These are phyloP conservation scores for Neostapfia colusana DNA, from an alignment of 176 grass and related monocot genomes.

Conservation along the genomic window DNA sequence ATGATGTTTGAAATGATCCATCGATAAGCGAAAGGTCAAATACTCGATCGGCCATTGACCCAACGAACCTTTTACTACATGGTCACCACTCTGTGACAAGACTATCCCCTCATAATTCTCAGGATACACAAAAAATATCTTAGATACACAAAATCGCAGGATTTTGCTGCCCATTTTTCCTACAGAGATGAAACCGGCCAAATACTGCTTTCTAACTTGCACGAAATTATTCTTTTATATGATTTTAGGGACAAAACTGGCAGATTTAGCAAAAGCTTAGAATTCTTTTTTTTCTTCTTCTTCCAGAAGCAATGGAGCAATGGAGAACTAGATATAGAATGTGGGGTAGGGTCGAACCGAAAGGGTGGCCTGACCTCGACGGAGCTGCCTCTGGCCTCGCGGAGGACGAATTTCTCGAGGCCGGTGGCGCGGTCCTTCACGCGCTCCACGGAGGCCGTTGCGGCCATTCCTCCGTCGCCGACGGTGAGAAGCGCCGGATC, in stretches of 20 bases:
- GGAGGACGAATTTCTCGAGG: slow-evolving; percentile 52
- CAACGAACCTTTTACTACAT: slow-evolving; percentile 23
- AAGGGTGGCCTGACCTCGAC: slow-evolving; percentile 39
- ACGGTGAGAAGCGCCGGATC: not conserved
- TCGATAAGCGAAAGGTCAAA: slow-evolving; percentile 30
- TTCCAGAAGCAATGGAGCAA: not conserved
- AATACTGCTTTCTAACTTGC: not conserved
- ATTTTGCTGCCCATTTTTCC: not conserved
- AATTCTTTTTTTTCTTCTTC: not conserved
- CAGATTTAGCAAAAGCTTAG: not conserved
- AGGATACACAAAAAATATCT: not conserved
- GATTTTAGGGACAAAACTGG: not conserved
- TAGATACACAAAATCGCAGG: not conserved
- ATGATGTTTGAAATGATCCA: slow-evolving; percentile 24
- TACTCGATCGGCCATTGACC: slow-evolving; percentile 14
- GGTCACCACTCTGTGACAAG: not conserved
- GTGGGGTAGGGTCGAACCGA: not conserved
- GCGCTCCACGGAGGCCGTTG: slow-evolving; percentile 30
- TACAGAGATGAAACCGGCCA: not conserved
- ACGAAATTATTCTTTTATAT: not conserved
- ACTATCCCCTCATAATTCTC: not conserved
- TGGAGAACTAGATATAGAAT: not conserved
- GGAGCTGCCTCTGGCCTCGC: slow-evolving; percentile 42
- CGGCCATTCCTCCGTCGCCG: slow-evolving; percentile 34
- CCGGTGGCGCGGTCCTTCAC: slow-evolving; percentile 45